Evolutionary conservation across 495 filamentous ascomycete species (phyloP), one percentile per base, ranked within the genome.

Genomic region (Parathielavia appendiculata): DNA sequence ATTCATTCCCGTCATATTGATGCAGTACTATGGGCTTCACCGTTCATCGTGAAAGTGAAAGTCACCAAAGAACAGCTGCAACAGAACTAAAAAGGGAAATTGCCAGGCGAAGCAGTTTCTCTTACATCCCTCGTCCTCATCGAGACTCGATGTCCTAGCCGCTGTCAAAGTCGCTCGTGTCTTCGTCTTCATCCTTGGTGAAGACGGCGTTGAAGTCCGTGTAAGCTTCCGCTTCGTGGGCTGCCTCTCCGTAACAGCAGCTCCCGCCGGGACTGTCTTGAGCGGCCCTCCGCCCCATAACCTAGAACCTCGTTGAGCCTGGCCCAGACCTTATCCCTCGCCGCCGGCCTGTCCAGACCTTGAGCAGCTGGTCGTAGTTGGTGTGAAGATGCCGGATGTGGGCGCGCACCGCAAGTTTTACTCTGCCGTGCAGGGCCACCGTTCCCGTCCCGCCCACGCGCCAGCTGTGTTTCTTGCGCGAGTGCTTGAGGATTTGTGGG

Each of bases 361-460:
- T 57, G 17, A 76, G 51, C 23, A 71, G 36, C 35, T 36, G 14
- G 4, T 76, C 71, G 23, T 78, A 78, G 1, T 66, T 38, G 5
- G 74, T 78, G 30, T 76, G 66, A 3, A 49, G 17, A 45, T 76
- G 74, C 14, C 75, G 63, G 20, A 75, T 70, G 36, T 78, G 66
- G 3, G 75, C 71, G 4, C 63, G 58, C 14, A 71, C 70, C 12
- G 71, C 74, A 9, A 76, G 58, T 44, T 38, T 57, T 9, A 67
- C 73, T 54, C 69, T 73, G 23, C 69, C 54, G 11, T 63, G 51
- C 36, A 73, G 19, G 5, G 61, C 53, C 4, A 69, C n/a, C 45
- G 20, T 70, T 8, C 49, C 53, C 0, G 67, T 70, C 46, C 73
- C 57, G 0, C 74, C 75, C 1, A 77, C 71, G 30, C 74, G 63